These are phyloP conservation scores for Sclerotinia subarctica DNA, from an alignment of 2,329 filamentous ascomycete genomes.

Conservation along the genomic window DNA sequence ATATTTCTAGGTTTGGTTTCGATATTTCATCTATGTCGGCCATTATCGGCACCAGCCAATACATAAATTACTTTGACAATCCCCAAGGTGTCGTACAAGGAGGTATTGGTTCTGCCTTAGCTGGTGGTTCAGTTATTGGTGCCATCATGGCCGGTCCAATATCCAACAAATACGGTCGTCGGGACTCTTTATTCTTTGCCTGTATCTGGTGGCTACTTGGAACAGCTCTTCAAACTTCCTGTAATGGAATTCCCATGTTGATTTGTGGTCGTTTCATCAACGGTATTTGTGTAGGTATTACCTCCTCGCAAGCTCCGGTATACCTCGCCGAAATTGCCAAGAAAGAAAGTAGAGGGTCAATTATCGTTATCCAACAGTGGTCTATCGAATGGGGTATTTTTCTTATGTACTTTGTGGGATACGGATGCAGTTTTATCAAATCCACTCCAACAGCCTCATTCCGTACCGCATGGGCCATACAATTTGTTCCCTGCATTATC, in stretches of 20 bases:
- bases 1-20: slow-evolving; percentile 40
- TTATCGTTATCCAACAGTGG: slow-evolving; percentile 70
- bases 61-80: slow-evolving; percentile 49
- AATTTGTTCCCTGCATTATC: slow-evolving; percentile 46
- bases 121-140: slow-evolving; percentile 65
- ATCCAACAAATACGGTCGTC: slow-evolving; percentile 54
- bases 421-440: slow-evolving; percentile 40
- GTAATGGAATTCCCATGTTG: slow-evolving; percentile 44
- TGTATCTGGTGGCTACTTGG: slow-evolving; percentile 24
- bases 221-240: slow-evolving; percentile 19
- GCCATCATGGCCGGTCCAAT: slow-evolving; percentile 56
- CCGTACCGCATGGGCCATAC: slow-evolving; percentile 49
- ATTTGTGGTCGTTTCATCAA: slow-evolving; percentile 57
- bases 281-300: slow-evolving; percentile 62
- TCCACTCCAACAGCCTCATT: slow-evolving; percentile 46
- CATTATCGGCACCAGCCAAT: slow-evolving; percentile 50
- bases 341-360: slow-evolving; percentile 53
- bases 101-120: slow-evolving; percentile 57
- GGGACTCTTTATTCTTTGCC: slow-evolving; percentile 42
- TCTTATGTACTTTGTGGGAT: slow-evolving; percentile 64
- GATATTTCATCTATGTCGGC: slow-evolving; percentile 57
- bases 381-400: slow-evolving; percentile 65
- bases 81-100: slow-evolving; percentile 39
- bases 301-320: slow-evolving; percentile 62
- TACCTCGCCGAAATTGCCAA: slow-evolving; percentile 64